Base-by-base conservation (phyloP, 108 stramenopile species). In the Asterionellopsis glacialis region DNA sequence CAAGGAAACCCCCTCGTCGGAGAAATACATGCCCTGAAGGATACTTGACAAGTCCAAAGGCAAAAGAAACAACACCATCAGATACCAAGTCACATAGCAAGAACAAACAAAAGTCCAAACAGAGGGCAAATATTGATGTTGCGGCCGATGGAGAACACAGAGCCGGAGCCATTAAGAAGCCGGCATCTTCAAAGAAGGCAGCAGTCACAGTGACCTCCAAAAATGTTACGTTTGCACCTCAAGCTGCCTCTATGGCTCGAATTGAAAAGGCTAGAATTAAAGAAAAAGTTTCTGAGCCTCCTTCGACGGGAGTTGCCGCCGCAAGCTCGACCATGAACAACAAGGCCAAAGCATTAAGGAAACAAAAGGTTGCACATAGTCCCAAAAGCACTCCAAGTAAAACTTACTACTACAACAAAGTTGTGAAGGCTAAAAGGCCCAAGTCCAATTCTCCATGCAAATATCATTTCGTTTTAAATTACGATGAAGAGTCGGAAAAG, bases 381-480 rank as follows among this genome's bases (percentile, higher is more conserved):
- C 52, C 24, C 6, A 54, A 22, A 22, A 22, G 22, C 15, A 25
- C 15, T n/a, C 33, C 40, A 57, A 57, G 52, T 67, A 40, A 47
- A 70, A 51, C 43, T 40, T 14, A 50, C 57, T 82, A 54, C 28
- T 82, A 65, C 70, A 82, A 82, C 70, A 74, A 72, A 52, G 72
- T 78, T 26, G 76, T 82, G 1, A 69, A 63, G 40, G 41, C 64
- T 16, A 65, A 63, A 27, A 22, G 38, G 9, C 11, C 18, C 19
- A 10, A 41, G 16, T 21, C 16, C 33, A 18, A 59, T 41, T 41
- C 45, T 15, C 2, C 33, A 2, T 33, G 7, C 33, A n/a, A 64
- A 19, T 80, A 79, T 44, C 80, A 63, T 56, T 84, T 78, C 75
- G 79, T 77, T 9, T 61, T 84, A 53, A 16, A 84, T 41, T 80